Evolutionary conservation across 495 filamentous ascomycete species (phyloP), one percentile per base, ranked within the genome.

Genomic region (Trichoderma erinaceum): DNA sequence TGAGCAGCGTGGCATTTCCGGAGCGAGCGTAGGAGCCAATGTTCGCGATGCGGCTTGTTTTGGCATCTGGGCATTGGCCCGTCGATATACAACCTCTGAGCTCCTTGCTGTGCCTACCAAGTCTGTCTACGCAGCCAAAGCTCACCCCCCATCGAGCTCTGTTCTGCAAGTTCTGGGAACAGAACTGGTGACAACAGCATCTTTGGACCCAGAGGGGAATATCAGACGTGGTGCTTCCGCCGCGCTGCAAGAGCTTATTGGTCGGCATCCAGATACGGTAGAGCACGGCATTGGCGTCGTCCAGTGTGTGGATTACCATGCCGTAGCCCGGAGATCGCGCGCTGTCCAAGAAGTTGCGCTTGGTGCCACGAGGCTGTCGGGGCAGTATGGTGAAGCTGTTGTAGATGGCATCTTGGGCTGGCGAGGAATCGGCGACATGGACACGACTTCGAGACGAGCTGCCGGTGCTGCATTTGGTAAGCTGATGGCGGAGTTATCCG

Each of bases 21-120:
- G 96, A 11, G 85, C 81, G 12, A 92, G 92, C 4, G 79, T 92
- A n/a, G 96, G 96, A 11, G 88, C 90, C 0, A 97, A 94, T 71
- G 96, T 98, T n/a, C 85, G 95, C 66, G 95, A 99, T 80, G 96
- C 96, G 5, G 91, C 95, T 2, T 96, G 92, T 75, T 97, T 97
- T 73, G 95, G 95, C 38, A 88, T 97, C 35, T 99, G 95, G 95
- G 87, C 93, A 1, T 77, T 98, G 13, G 93, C 93, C 56, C 84
- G 95, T 68, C 88, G 92, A 63, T 99, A 98, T 70, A 88, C 85
- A 1, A 97, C 94, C 0, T 71, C 80, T 1, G 93, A 97, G 72
- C 80, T 98, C 13, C 83, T 89, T 12, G 81, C 82, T 3, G 82
- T 95, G 16, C 79, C 84, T 10, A 75, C 82, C 0, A 80, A 73